phyloP scores from a whole-genome alignment of 1,284 basidiomycete species.

The Rhizopogon hawkerae region DNA sequence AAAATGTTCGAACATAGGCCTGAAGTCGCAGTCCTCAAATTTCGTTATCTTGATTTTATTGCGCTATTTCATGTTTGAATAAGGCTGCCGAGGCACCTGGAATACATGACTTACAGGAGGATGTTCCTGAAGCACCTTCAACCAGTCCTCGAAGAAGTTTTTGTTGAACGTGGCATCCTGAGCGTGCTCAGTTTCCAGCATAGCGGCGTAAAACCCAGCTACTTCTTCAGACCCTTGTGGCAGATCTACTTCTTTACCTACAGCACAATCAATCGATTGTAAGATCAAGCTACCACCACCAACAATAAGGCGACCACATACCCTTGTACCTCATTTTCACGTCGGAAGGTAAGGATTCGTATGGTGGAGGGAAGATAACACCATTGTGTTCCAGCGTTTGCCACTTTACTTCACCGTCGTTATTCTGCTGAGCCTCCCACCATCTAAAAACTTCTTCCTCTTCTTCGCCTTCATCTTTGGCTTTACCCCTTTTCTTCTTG shows the following conservation, averaged over 20 bases:
- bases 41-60: constrained; percentile 72
- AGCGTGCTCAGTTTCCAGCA: constrained; percentile 91
- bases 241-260: constrained; percentile 74
- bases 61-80: constrained; percentile 32
- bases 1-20: constrained; percentile 90
- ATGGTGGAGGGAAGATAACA: constrained; percentile 93
- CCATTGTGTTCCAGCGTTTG: constrained; percentile 88
- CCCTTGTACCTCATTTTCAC: constrained; percentile 98
- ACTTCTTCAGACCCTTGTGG: constrained; percentile 91
- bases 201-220: constrained; percentile 91
- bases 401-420: constrained; percentile 85
- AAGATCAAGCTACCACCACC: background rate
- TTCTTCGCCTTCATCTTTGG: constrained; percentile 52
- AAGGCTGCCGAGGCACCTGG: constrained; percentile 5
- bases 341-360: constrained; percentile 75
- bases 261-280: constrained; percentile 14
- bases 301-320: constrained; percentile 23
- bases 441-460: constrained; percentile 71
- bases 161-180: constrained; percentile 84
- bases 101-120: constrained; percentile 66
- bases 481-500: constrained; percentile 41
- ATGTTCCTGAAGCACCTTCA: constrained; percentile 66
- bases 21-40: constrained; percentile 87
- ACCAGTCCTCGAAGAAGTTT: constrained; percentile 96
- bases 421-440: constrained; percentile 69